Conservation (phyloP, 257 asterid genomes). For the Anisodus tanguticus region DNA sequence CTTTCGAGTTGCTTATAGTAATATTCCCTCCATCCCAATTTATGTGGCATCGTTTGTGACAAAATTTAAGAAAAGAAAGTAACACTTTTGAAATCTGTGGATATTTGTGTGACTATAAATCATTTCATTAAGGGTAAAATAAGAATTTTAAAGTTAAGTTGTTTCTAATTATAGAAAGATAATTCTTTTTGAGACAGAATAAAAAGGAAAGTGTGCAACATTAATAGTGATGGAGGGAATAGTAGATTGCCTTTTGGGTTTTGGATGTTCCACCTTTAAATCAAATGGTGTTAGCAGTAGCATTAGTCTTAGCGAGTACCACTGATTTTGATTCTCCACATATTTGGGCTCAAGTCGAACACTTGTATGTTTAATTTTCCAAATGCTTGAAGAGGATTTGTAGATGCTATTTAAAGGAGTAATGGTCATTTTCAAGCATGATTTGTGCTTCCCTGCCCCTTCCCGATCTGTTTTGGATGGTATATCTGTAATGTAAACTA, state of each 20-base stretch:
- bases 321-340: background rate
- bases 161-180: too few relatives aligned
- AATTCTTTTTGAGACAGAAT: too few relatives aligned
- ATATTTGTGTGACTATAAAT: too few relatives aligned
- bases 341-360: background rate
- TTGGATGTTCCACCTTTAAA: background rate
- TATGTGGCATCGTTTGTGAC: too few relatives aligned
- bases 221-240: too few relatives aligned
- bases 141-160: too few relatives aligned
- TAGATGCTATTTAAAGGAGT: background rate
- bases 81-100: background rate
- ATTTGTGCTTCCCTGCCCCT: background rate
- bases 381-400: background rate
- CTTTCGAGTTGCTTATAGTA: background rate
- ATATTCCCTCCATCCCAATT: too few relatives aligned
- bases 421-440: background rate
- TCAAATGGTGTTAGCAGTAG: background rate
- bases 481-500: background rate
- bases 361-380: background rate
- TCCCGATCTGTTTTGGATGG: conserved; percentile 22
- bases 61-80: too few relatives aligned
- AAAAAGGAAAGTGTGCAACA: too few relatives aligned
- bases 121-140: too few relatives aligned
- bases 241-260: too few relatives aligned
- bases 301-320: background rate